Evolutionary conservation across 441 rosid genomes (phyloP).

Genomic region (Aquilaria agallochum): DNA sequence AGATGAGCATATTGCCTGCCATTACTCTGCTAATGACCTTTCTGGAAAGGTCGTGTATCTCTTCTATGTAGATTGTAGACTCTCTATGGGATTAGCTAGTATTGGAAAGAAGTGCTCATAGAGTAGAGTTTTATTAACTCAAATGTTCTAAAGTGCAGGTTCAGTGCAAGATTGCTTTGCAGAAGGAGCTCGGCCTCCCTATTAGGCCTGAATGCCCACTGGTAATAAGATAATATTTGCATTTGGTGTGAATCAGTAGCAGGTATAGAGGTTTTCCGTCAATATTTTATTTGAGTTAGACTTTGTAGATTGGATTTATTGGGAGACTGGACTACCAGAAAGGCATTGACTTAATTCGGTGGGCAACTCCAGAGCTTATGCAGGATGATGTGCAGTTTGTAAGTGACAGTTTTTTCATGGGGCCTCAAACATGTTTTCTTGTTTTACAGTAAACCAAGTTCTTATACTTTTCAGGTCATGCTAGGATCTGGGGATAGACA

Average conservation of each 20-base stretch:
- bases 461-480: slow-evolving; percentile 60
- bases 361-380: slow-evolving; percentile 70
- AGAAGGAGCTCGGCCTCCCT: slow-evolving; percentile 87
- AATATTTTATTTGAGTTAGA: slow-evolving; percentile 18
- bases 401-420: slow-evolving; percentile 37
- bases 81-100: not conserved
- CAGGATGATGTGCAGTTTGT: slow-evolving; percentile 89
- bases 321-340: slow-evolving; percentile 97
- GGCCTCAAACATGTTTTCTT: not conserved
- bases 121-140: slow-evolving; percentile 19
- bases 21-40: slow-evolving; percentile 63
- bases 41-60: slow-evolving; percentile 67
- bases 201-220: slow-evolving; percentile 75
- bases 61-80: slow-evolving; percentile 3
- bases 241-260: slow-evolving; percentile 5
- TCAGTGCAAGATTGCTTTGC: slow-evolving; percentile 81
- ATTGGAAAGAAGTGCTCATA: not conserved
- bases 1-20: slow-evolving; percentile 58
- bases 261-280: slow-evolving; percentile 1
- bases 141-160: slow-evolving; percentile 36
- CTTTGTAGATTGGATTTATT: slow-evolving; percentile 82
- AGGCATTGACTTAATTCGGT: slow-evolving; percentile 82
- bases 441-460: slow-evolving; percentile 12
- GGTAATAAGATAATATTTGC: slow-evolving; percentile 37
- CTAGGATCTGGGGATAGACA: slow-evolving; percentile 83